Conservation (phyloP, 177 flowering plant genomes). For the Telopea speciosissima region DNA sequence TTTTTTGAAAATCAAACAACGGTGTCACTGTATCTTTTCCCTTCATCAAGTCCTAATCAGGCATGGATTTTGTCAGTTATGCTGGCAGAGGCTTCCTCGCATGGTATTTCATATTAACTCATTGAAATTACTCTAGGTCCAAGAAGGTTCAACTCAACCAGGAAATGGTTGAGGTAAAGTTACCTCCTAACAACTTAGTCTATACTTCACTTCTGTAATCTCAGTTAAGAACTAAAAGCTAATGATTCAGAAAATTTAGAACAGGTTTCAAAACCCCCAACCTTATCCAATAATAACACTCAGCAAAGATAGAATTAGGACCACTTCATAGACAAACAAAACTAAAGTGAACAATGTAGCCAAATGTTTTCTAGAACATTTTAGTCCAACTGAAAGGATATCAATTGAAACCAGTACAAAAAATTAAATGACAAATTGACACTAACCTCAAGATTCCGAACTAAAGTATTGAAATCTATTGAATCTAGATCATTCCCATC, state of each 20-base stretch:
- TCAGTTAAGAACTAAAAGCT: neutral
- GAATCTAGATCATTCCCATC: slow-evolving; percentile 79
- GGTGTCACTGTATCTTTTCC: slow-evolving; percentile 76
- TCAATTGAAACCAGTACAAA: neutral
- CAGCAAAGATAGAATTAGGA: no score
- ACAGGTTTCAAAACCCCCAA: no score
- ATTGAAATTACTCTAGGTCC: neutral
- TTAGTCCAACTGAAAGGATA: neutral
- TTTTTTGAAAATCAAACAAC: slow-evolving; percentile 83
- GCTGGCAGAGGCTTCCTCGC: slow-evolving; percentile 3
- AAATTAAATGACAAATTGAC: neutral
- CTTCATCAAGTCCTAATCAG: slow-evolving; percentile 69
- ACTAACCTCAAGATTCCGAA: slow-evolving; percentile 82
- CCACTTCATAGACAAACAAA: no score
- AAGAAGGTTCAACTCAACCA: neutral
- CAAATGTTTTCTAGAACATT: neutral
- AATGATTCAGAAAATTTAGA: neutral
- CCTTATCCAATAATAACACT: no score
- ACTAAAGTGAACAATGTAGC: no score
- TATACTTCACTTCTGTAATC: slow-evolving; percentile 3
- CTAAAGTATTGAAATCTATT: slow-evolving; percentile 80
- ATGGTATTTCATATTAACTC: slow-evolving; percentile 1
- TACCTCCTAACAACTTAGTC: neutral
- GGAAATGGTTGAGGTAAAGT: neutral
- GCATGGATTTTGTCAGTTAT: slow-evolving; percentile 8